These are phyloP conservation scores for Suillus subaureus DNA, from an alignment of 768 basidiomycete genomes.

Conservation along the genomic window DNA sequence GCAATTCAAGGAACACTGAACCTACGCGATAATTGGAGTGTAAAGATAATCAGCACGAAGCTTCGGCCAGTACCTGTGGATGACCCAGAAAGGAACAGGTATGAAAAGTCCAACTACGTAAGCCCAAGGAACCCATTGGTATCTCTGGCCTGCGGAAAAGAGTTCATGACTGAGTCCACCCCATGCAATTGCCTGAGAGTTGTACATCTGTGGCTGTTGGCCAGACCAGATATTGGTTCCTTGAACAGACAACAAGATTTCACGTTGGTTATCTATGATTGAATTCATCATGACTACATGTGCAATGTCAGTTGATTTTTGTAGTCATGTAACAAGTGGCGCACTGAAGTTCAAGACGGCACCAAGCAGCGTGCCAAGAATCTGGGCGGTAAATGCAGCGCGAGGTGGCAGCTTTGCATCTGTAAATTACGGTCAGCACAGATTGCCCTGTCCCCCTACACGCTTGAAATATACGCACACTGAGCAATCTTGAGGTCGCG, in stretches of 20 bases:
- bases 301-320: background rate
- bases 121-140: constrained; percentile 52
- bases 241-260: constrained; percentile 49
- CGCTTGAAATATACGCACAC: constrained; percentile 19
- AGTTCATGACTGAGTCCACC: constrained; percentile 50
- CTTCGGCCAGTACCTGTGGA: constrained; percentile 46
- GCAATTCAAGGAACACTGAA: background rate
- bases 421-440: constrained; percentile 14
- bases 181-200: constrained; percentile 66
- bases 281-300: constrained; percentile 60
- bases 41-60: constrained; percentile 48
- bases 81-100: constrained; percentile 56
- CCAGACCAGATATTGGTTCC: constrained; percentile 69
- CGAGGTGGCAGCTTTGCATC: constrained; percentile 69
- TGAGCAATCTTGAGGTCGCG: constrained; percentile 52
- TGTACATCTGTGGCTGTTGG: constrained; percentile 51
- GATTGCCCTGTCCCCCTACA: background rate
- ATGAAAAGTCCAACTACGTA: constrained; percentile 51
- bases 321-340: constrained; percentile 25
- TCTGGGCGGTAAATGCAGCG: constrained; percentile 63
- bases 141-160: constrained; percentile 45
- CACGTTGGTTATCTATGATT: constrained; percentile 46
- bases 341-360: constrained; percentile 8
- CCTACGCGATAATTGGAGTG: constrained; percentile 48
- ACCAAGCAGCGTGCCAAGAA: constrained; percentile 66